Conservation (phyloP, 2,329 filamentous ascomycete species). For the Didymellaceae sp. region DNA sequence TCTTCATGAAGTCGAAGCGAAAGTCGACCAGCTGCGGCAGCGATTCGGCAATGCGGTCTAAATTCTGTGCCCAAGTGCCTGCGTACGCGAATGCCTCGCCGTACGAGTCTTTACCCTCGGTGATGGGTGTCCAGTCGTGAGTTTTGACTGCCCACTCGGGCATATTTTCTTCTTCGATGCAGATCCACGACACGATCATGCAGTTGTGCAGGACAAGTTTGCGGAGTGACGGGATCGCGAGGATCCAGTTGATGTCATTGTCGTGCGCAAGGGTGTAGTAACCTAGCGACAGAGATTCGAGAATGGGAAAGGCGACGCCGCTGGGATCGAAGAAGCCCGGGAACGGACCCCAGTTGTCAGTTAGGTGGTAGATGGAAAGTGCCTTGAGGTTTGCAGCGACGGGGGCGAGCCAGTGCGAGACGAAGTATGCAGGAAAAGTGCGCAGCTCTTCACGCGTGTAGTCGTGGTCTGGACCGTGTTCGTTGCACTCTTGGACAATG, state of each 20-base stretch:
- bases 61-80: neutral
- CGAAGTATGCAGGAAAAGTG: constrained; percentile 12
- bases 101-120: neutral
- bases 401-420: constrained; percentile 12
- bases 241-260: constrained; percentile 16
- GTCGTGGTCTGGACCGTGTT: constrained; percentile 13
- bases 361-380: constrained; percentile 3
- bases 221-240: constrained; percentile 8
- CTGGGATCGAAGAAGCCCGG: constrained; percentile 16
- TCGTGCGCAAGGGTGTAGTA: constrained; percentile 22
- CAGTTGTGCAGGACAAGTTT: constrained; percentile 16
- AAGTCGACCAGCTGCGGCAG: neutral
- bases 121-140: neutral
- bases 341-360: constrained; percentile 20
- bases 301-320: constrained; percentile 15
- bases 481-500: constrained; percentile 14
- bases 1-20: neutral
- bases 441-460: constrained; percentile 15
- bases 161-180: neutral
- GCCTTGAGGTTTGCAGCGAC: constrained; percentile 12
- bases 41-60: neutral
- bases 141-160: neutral
- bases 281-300: constrained; percentile 12
- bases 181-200: constrained; percentile 16
- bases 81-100: neutral